Base-by-base conservation (phyloP, 2,329 filamentous ascomycete species). In the Penicillium frequentans region DNA sequence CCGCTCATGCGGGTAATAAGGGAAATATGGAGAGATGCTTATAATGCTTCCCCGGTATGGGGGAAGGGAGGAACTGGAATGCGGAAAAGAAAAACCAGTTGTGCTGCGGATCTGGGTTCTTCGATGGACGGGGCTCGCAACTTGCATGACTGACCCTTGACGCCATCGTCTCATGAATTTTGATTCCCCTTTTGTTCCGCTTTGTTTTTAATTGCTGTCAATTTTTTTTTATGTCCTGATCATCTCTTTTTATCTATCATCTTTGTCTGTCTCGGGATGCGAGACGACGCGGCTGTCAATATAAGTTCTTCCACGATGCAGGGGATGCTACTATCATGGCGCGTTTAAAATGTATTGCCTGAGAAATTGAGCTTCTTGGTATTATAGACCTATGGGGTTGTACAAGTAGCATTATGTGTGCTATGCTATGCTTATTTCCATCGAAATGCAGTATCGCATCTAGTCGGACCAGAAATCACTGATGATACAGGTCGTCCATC, bases 131-230 rank as follows among this genome's bases (percentile, higher is more conserved):
- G 65, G 60, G 57, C 63, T 64, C 56, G 55, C 62, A 67, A 68
- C 64, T 66, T 58, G 60, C 63, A 68, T 67, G 66, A 70, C 68
- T 67, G 62, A 64, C 61, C 59, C 64, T 64, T 70, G 67, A 73
- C 64, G 68, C 70, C 62, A 67, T 73, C 71, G 67, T 70, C 71
- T 72, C 71, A 67, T 70, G 67, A 72, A 72, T 73, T 64, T 74
- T 72, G 70, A 73, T 74, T 73, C 71, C 71, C 70, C 71, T 67
- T 73, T 69, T 72, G 70, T 72, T 72, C 59, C 65, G 58, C 63
- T 60, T 68, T 66, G 54, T 59, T 55, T 56, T 64, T 60, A 37
- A n/a, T 51, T 42, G 21, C 21, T 55, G 55, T 55, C 49, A 60
- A 37, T 46, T 44, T 54, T 54, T 23, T 24, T 61, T 71, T 53